These are phyloP conservation scores for Amphichorda felina DNA, from an alignment of 2,329 filamentous ascomycete species.

Conservation along the genomic window DNA sequence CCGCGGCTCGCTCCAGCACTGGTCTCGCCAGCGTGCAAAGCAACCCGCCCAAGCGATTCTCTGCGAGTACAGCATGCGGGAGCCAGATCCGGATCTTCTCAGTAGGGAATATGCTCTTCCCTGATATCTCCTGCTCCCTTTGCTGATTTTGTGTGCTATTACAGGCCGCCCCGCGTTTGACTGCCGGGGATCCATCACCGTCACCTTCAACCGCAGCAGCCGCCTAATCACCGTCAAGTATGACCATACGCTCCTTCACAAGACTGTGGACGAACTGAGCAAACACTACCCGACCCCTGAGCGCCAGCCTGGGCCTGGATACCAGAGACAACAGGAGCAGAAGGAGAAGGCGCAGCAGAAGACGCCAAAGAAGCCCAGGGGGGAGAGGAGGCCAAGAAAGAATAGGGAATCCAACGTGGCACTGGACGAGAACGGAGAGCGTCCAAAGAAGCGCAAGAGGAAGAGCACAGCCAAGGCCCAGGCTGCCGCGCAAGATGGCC, in stretches of 20 bases:
- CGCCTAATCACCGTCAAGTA: constrained; percentile 40
- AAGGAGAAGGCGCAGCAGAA: constrained; percentile 10
- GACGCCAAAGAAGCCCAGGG: constrained; percentile 5
- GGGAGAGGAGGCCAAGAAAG: background rate
- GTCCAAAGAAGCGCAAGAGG: constrained; percentile 2
- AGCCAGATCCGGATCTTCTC: constrained; percentile 30
- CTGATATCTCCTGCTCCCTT: constrained; percentile 5
- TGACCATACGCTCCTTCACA: constrained; percentile 44
- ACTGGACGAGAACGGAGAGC: constrained; percentile 2
- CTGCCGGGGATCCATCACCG: constrained; percentile 37
- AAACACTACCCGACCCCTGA: constrained; percentile 32
- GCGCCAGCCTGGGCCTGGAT: constrained; percentile 11
- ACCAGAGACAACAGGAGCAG: constrained; percentile 11
- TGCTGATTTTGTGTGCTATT: background rate
- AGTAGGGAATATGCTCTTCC: constrained; percentile 19
- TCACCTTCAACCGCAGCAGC: constrained; percentile 35
- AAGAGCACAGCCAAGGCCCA: constrained; percentile 5
- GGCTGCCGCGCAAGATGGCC: constrained; percentile 4
- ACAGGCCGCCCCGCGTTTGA: constrained; percentile 46
- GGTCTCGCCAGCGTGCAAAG: constrained; percentile 35
- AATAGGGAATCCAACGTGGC: background rate
- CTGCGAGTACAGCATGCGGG: constrained; percentile 35
- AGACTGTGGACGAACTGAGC: constrained; percentile 37
- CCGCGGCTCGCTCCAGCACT: constrained; percentile 37
- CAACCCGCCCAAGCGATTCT: constrained; percentile 25